phyloP scores from a whole-genome alignment of 2,329 filamentous ascomycete genomes.

The Penicillium sp. region DNA sequence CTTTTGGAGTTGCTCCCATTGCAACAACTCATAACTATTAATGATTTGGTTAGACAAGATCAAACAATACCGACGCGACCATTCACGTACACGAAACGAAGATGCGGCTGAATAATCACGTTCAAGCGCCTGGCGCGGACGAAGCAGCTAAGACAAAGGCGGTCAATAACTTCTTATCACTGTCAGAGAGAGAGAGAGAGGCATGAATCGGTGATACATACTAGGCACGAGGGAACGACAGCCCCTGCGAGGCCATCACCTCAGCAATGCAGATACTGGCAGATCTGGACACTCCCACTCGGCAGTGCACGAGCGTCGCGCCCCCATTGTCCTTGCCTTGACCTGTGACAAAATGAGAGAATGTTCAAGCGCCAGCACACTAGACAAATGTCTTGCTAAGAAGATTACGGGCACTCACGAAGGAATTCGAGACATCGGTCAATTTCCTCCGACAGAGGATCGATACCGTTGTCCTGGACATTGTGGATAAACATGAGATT shows the following conservation, averaged over 20 bases:
- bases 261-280: conserved; percentile 99
- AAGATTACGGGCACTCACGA: conserved; percentile 54
- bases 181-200: no score
- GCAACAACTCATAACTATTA: conserved; percentile 70
- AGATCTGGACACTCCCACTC: conserved; percentile 89
- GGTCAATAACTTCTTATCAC: background rate
- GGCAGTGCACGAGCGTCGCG: conserved; percentile 90
- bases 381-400: background rate
- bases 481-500: conserved; percentile 76
- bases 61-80: no score
- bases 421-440: conserved; percentile 84
- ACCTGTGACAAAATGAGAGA: conserved; percentile 48
- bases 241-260: conserved; percentile 74
- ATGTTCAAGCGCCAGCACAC: background rate
- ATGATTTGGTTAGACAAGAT: conserved; percentile 11
- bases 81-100: conserved; percentile 67
- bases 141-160: conserved; percentile 58
- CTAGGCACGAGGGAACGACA: conserved; percentile 90
- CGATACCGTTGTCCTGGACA: conserved; percentile 95
- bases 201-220: conserved; percentile 33
- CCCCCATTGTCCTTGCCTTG: conserved; percentile 68
- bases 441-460: conserved; percentile 82
- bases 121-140: conserved; percentile 88
- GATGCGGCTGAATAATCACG: conserved; percentile 95
- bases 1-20: conserved; percentile 80